A percentile compares a stretch with the other conserved stretches of the same genome.
Evolutionary conservation across 176 grass and related monocot genomes (phyloP).

Genomic region (Aegilops sharonensis): DNA sequence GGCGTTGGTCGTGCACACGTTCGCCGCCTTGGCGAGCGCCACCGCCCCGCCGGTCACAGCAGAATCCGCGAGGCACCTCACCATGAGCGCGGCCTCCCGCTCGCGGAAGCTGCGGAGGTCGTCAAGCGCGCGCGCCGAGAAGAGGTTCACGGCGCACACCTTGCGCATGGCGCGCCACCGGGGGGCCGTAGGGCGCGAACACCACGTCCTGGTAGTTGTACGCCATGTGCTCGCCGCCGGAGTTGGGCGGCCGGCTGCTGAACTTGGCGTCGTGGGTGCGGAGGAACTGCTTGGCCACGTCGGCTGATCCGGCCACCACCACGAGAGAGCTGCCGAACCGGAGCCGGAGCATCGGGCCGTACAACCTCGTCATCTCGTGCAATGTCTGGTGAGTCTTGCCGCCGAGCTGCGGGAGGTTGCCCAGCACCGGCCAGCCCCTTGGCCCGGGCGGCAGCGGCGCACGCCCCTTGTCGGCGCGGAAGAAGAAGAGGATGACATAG

Average conservation of each 20-base stretch:
- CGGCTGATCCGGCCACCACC: constrained; percentile 53
- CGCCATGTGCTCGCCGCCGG: constrained; percentile 64
- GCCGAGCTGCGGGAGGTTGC: constrained; percentile 72
- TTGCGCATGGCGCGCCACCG: constrained; percentile 73
- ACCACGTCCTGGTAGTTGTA: constrained; percentile 91
- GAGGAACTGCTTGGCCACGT: constrained; percentile 56
- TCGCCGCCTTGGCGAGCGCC: constrained; percentile 30
- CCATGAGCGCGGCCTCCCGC: constrained; percentile 49
- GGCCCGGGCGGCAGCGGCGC: constrained; percentile 52
- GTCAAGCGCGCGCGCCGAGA: constrained; percentile 55
- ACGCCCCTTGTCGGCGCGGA: not conserved
- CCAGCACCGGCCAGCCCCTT: constrained; percentile 68
- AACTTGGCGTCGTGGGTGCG: constrained; percentile 67
- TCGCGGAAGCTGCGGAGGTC: constrained; percentile 37
- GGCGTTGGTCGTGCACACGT: constrained; percentile 65
- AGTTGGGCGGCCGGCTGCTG: constrained; percentile 59
- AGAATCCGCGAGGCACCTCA: constrained; percentile 5
- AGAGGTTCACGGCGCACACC: constrained; percentile 60
- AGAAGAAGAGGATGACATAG: not conserved
- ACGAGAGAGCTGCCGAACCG: constrained; percentile 52
- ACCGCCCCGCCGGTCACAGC: not conserved
- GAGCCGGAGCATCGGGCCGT: constrained; percentile 64
- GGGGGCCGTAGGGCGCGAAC: constrained; percentile 61
- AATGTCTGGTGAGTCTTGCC: constrained; percentile 58
- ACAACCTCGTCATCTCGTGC: constrained; percentile 38